These are phyloP conservation scores for Exobasidium cylindrosporum DNA, from an alignment of 1,284 basidiomycete species.

Conservation along the genomic window DNA sequence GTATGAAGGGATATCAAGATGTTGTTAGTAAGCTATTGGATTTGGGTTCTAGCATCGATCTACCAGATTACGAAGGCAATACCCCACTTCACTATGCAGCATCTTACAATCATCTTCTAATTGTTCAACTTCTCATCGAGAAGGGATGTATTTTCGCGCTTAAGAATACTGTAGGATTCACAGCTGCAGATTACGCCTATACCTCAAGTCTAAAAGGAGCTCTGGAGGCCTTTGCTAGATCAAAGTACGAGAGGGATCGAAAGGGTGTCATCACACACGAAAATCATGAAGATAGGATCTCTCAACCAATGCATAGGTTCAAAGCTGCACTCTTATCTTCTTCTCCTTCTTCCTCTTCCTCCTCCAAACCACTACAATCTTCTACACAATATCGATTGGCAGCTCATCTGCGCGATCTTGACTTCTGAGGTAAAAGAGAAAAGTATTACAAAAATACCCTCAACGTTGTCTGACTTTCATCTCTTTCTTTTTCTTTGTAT, in stretches of 20 bases:
- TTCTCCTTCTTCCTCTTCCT: no score
- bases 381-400: background rate
- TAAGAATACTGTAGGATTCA: conserved; percentile 85
- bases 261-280: background rate
- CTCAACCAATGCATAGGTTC: background rate
- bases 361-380: background rate
- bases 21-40: conserved; percentile 85
- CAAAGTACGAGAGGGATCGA: conserved; percentile 21
- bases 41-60: conserved; percentile 78
- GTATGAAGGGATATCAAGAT: conserved; percentile 81
- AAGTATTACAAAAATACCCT: no score
- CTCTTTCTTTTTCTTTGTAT: no score
- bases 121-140: conserved; percentile 82
- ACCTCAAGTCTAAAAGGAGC: conserved; percentile 31
- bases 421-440: background rate
- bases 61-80: conserved; percentile 85
- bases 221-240: conserved; percentile 34
- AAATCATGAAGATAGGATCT: background rate
- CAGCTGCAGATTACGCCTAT: conserved; percentile 86
- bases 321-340: background rate
- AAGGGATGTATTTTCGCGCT: conserved; percentile 76
- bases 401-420: background rate
- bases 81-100: conserved; percentile 85
- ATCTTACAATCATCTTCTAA: conserved; percentile 61
- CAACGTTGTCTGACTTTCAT: no score